These are phyloP conservation scores for Cladochytrium replicatum DNA, from an alignment of 192 early-diverging fungal genomes.

Conservation along the genomic window DNA sequence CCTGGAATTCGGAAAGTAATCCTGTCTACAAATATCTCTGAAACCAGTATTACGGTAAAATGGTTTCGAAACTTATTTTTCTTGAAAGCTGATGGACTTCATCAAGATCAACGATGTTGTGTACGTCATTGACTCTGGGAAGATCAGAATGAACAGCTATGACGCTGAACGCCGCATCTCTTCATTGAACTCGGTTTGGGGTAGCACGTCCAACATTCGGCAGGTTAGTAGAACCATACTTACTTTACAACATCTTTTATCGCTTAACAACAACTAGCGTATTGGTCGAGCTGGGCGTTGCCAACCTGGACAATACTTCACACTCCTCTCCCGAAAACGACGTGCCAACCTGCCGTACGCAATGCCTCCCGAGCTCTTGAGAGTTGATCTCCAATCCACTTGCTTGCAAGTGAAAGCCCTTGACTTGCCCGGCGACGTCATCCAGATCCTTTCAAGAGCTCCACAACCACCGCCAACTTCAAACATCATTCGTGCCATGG, in stretches of 20 bases:
- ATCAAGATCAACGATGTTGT: slow-evolving; percentile 62
- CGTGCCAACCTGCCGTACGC: slow-evolving; percentile 17
- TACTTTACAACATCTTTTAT: slow-evolving; percentile 26
- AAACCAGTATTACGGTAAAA: slow-evolving; percentile 69
- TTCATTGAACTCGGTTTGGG: slow-evolving; percentile 27
- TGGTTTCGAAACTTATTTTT: background rate
- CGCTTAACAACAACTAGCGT: slow-evolving; percentile 41
- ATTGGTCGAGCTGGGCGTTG: slow-evolving; percentile 82
- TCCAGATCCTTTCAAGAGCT: slow-evolving; percentile 25
- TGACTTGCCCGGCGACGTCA: slow-evolving; percentile 31
- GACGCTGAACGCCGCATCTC: slow-evolving; percentile 26
- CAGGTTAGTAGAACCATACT: slow-evolving; percentile 17
- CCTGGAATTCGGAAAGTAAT: slow-evolving; percentile 61
- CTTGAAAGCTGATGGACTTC: background rate
- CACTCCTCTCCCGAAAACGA: slow-evolving; percentile 36
- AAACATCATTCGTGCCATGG: slow-evolving; percentile 20
- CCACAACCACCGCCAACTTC: slow-evolving; percentile 29
- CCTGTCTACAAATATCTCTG: slow-evolving; percentile 72
- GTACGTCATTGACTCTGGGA: slow-evolving; percentile 66
- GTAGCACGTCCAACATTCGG: slow-evolving; percentile 29
- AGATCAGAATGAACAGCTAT: slow-evolving; percentile 58
- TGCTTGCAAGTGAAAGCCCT: slow-evolving; percentile 54
- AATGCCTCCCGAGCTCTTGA: slow-evolving; percentile 64
- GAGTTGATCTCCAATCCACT: slow-evolving; percentile 72
- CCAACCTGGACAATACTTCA: slow-evolving; percentile 47